Evolutionary conservation across 2,329 filamentous ascomycete species (phyloP).

Genomic region (Botrytis medusae): DNA sequence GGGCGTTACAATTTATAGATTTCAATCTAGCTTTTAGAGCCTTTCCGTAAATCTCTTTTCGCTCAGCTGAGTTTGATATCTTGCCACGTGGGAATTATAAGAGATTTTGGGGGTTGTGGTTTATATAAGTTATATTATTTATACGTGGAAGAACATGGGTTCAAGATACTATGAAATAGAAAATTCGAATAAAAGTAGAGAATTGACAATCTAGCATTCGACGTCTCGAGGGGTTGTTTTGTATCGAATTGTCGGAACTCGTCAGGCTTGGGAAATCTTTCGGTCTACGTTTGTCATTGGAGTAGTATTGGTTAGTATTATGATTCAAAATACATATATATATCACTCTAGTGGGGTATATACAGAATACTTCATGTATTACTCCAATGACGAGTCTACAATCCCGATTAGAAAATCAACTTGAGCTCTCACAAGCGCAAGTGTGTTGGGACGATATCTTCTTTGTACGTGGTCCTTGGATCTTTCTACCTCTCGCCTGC

Average conservation of each 20-base stretch:
- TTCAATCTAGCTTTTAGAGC: not conserved
- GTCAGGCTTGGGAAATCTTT: not conserved
- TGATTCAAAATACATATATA: no score
- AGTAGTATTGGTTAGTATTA: no score
- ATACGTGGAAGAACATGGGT: not conserved
- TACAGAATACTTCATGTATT: not conserved
- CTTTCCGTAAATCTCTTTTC: not conserved
- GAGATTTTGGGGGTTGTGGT: not conserved
- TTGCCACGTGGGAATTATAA: not conserved
- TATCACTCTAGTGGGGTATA: not conserved
- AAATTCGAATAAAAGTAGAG: not conserved
- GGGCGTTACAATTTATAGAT: not conserved
- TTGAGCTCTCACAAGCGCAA: not conserved
- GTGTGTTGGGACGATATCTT: not conserved
- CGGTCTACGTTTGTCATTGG: no score
- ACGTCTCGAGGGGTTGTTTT: not conserved
- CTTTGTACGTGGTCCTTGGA: no score
- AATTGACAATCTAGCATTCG: not conserved
- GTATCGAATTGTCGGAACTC: not conserved
- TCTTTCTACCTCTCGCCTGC: not conserved
- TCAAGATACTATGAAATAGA: not conserved
- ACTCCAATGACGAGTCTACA: not conserved
- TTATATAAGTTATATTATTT: not conserved
- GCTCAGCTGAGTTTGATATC: not conserved
- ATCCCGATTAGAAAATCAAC: not conserved